These are phyloP conservation scores for Seminavis robusta DNA, from an alignment of 108 stramenopile species.

Conservation along the genomic window DNA sequence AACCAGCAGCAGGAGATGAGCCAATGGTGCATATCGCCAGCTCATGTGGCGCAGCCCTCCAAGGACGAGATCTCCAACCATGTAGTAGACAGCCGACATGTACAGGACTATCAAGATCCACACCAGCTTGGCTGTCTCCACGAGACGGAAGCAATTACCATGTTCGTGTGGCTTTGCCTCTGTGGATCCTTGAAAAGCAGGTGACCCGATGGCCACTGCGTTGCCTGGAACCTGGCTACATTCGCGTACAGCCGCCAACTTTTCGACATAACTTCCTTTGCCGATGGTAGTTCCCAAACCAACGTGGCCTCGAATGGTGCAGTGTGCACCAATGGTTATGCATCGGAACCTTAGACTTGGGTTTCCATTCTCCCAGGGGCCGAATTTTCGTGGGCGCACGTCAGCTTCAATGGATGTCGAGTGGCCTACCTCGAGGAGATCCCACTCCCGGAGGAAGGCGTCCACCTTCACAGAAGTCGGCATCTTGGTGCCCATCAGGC, in stretches of 20 bases:
- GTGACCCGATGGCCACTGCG: neutral
- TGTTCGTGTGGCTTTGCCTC: no score
- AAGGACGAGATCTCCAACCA: no score
- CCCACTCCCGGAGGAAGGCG: constrained; percentile 6
- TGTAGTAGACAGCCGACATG: no score
- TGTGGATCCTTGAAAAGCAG: no score
- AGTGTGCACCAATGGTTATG: neutral
- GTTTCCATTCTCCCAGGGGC: no score
- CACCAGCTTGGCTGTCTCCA: no score
- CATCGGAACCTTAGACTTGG: neutral
- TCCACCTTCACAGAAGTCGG: neutral
- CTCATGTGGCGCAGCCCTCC: no score
- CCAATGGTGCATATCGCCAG: no score
- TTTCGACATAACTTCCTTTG: neutral
- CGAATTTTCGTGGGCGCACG: neutral
- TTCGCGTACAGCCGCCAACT: neutral
- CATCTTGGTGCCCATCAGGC: constrained; percentile 4
- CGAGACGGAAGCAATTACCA: no score
- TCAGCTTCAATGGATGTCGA: neutral
- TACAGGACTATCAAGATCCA: no score
- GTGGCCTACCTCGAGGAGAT: neutral
- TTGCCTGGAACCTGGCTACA: neutral
- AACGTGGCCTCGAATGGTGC: neutral
- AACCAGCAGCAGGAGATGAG: no score
- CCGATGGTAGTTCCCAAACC: neutral